These are phyloP conservation scores for Saccharum hybrid DNA, from an alignment of 202 grass and related monocot genomes.

Conservation along the genomic window DNA sequence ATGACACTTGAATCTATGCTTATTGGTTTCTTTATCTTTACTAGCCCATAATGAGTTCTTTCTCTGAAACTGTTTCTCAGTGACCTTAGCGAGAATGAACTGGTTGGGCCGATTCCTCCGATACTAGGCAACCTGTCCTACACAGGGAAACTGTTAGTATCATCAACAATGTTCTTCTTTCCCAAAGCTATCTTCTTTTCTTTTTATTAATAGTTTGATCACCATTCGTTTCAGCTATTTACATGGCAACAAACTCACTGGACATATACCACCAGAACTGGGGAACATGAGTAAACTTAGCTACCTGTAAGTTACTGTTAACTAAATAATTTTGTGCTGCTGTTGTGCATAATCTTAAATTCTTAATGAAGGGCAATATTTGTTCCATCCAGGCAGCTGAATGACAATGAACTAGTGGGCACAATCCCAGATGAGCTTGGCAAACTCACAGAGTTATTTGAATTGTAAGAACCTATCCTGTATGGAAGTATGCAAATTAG, in stretches of 20 bases:
- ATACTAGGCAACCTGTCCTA: constrained; percentile 97
- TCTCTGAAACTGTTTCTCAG: constrained; percentile 49
- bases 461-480: constrained; percentile 64
- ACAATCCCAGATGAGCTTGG: constrained; percentile 95
- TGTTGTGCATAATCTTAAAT: constrained; percentile 15
- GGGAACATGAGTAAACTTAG: constrained; percentile 98
- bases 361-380: constrained; percentile 17
- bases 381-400: constrained; percentile 69
- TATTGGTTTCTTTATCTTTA: not conserved
- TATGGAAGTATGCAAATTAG: not conserved
- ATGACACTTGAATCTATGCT: constrained; percentile 15
- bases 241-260: constrained; percentile 94
- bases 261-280: constrained; percentile 82
- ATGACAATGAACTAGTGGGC: constrained; percentile 89
- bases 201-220: constrained; percentile 14
- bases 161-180: not conserved
- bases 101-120: constrained; percentile 85
- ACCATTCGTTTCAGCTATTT: constrained; percentile 69
- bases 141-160: constrained; percentile 96
- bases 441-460: constrained; percentile 95
- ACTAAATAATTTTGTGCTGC: constrained; percentile 11
- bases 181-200: constrained; percentile 11
- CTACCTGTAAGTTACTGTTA: constrained; percentile 73
- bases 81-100: constrained; percentile 92
- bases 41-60: constrained; percentile 11